A percentile compares a stretch with the other conserved stretches of the same genome.
These are phyloP conservation scores for Thelephora aurantiotincta DNA, from an alignment of 768 basidiomycete species.

Conservation along the genomic window DNA sequence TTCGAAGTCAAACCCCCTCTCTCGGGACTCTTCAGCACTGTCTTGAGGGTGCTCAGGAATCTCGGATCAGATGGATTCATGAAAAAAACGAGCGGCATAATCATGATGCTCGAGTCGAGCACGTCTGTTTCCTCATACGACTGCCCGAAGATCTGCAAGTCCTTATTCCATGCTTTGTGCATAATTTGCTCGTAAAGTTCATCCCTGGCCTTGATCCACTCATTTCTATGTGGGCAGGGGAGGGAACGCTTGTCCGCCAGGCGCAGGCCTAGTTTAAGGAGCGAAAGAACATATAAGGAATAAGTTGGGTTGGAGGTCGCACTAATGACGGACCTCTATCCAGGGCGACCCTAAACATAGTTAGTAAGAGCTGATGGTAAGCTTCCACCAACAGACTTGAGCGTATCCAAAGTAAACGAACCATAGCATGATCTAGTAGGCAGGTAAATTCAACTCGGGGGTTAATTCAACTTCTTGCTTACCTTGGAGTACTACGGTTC, in stretches of 20 bases:
- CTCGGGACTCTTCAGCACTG: slow-evolving; percentile 77
- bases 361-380: neutral
- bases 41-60: slow-evolving; percentile 74
- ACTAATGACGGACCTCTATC: slow-evolving; percentile 52
- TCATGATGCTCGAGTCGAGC: slow-evolving; percentile 78
- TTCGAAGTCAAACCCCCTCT: slow-evolving; percentile 87
- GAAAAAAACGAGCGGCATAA: slow-evolving; percentile 92
- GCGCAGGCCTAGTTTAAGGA: slow-evolving; percentile 53
- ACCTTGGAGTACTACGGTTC: slow-evolving; percentile 63
- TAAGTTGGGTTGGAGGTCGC: neutral
- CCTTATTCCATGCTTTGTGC: slow-evolving; percentile 72
- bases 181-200: slow-evolving; percentile 88
- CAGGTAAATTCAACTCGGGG: neutral
- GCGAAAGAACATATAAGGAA: neutral
- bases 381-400: neutral
- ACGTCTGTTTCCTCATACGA: slow-evolving; percentile 78
- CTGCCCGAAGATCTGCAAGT: slow-evolving; percentile 63
- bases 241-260: slow-evolving; percentile 91
- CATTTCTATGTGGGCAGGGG: slow-evolving; percentile 58
- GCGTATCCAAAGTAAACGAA: slow-evolving; percentile 18
- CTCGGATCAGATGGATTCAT: slow-evolving; percentile 76
- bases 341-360: slow-evolving; percentile 66
- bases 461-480: slow-evolving; percentile 8
- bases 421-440: slow-evolving; percentile 79
- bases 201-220: slow-evolving; percentile 72